Conservation (phyloP, 306 rosid genomes). For the Casuarina cunninghamiana region DNA sequence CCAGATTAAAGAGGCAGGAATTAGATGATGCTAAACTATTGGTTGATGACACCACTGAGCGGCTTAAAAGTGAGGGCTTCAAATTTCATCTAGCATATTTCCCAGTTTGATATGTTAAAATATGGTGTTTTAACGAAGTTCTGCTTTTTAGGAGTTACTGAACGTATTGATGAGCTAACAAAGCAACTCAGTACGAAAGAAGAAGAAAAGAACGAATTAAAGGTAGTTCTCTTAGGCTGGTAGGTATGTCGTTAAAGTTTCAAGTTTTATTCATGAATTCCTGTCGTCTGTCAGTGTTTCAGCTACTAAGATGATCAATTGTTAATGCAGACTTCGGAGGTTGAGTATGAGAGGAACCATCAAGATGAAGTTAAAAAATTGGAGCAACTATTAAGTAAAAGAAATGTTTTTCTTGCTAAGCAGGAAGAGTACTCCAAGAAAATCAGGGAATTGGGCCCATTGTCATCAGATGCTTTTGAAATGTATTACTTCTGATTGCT, state of each 20-base stretch:
- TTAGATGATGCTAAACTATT: conserved; percentile 63
- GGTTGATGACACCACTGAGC: conserved; percentile 70
- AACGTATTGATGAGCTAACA: conserved; percentile 51
- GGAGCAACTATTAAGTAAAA: conserved; percentile 78
- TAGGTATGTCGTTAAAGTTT: conserved; percentile 27
- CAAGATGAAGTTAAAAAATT: conserved; percentile 94
- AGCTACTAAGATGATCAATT: conserved; percentile 28
- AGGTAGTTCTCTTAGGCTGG: conserved; percentile 51
- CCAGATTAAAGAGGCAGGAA: conserved; percentile 68
- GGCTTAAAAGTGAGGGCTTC: conserved; percentile 71
- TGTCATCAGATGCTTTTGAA: conserved; percentile 96
- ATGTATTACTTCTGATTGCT: conserved; percentile 48
- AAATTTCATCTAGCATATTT: conserved; percentile 22
- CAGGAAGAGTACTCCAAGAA: conserved; percentile 89
- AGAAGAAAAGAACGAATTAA: conserved; percentile 76
- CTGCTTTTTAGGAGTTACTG: conserved; percentile 66
- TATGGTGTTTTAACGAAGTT: conserved; percentile 33
- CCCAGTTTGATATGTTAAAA: conserved; percentile 14
- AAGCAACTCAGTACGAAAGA: conserved; percentile 59
- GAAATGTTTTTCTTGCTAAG: conserved; percentile 70
- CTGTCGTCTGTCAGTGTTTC: conserved; percentile 21
- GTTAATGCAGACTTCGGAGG: conserved; percentile 74
- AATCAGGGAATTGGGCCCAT: conserved; percentile 86
- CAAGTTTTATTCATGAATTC: background rate
- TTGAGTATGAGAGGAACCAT: conserved; percentile 71